Evolutionary conservation across 106 monocot species (phyloP).

Genomic region (Apostasia ramifera): DNA sequence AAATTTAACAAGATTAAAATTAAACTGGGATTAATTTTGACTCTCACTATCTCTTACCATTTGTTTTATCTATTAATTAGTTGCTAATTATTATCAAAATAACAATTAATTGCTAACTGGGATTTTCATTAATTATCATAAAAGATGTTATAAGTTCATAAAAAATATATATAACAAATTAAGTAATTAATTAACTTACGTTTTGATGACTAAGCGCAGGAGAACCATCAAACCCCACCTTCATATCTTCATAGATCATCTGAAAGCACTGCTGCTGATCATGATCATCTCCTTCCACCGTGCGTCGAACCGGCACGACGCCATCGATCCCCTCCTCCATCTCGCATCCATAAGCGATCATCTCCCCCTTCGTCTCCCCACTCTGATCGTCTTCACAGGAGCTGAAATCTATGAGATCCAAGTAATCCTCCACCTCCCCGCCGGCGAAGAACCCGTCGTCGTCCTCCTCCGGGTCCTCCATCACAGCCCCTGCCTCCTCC

Average conservation of each 20-base stretch:
- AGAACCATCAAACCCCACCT: neutral
- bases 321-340: neutral
- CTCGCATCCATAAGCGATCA: neutral
- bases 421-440: slow-evolving; percentile 18
- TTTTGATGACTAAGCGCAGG: neutral
- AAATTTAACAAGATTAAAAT: too few relatives aligned
- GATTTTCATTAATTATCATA: too few relatives aligned
- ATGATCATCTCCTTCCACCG: neutral
- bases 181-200: neutral
- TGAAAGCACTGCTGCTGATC: neutral
- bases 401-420: slow-evolving; percentile 12
- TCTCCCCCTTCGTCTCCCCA: neutral
- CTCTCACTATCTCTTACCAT: too few relatives aligned
- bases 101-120: too few relatives aligned
- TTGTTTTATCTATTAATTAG: too few relatives aligned
- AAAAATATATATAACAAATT: too few relatives aligned
- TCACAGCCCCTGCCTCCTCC: slow-evolving; percentile 1
- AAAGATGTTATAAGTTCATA: too few relatives aligned
- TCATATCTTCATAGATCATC: neutral
- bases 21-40: too few relatives aligned
- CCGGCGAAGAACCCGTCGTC: slow-evolving; percentile 6
- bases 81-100: too few relatives aligned
- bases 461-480: neutral
- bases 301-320: too few relatives aligned
- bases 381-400: neutral